Percentiles rank a stretch among this genome's conserved stretches.
Evolutionary conservation across 2,329 filamentous ascomycete species (phyloP).

Genomic region (Metarhizium album): DNA sequence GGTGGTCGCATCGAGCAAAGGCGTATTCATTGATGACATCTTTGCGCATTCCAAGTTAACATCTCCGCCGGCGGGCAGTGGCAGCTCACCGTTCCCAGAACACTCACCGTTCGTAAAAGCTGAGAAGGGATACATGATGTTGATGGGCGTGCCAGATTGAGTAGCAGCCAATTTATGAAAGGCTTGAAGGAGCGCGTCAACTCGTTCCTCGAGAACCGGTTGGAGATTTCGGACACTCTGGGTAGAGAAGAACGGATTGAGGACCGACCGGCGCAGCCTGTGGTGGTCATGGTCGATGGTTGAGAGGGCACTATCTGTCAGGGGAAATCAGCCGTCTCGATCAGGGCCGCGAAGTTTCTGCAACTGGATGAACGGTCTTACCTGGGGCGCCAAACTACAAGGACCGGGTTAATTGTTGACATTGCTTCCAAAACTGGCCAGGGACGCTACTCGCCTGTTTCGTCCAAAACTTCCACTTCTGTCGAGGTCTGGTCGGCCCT

Average conservation of each 20-base stretch:
- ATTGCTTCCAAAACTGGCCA: too few species aligned
- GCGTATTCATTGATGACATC: slow-evolving; percentile 30
- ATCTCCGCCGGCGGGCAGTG: background rate
- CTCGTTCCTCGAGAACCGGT: slow-evolving; percentile 25
- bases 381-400: slow-evolving; percentile 23
- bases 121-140: slow-evolving; percentile 27
- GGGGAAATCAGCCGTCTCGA: background rate
- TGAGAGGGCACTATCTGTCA: slow-evolving; percentile 22
- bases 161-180: slow-evolving; percentile 18
- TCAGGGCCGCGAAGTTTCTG: background rate
- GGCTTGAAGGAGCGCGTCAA: slow-evolving; percentile 21
- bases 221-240: slow-evolving; percentile 27
- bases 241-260: slow-evolving; percentile 27
- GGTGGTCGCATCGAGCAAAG: slow-evolving; percentile 24
- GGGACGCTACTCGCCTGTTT: slow-evolving; percentile 19
- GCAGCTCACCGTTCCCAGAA: background rate
- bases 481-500: slow-evolving; percentile 17
- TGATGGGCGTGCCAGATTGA: slow-evolving; percentile 17
- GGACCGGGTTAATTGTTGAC: background rate
- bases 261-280: slow-evolving; percentile 21
- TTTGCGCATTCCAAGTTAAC: slow-evolving; percentile 4
- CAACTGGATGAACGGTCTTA: slow-evolving; percentile 13
- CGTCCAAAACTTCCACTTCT: slow-evolving; percentile 25
- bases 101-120: slow-evolving; percentile 26
- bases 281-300: slow-evolving; percentile 25